phyloP scores from a whole-genome alignment of 495 filamentous ascomycete genomes.

The Penicillium paradoxum region DNA sequence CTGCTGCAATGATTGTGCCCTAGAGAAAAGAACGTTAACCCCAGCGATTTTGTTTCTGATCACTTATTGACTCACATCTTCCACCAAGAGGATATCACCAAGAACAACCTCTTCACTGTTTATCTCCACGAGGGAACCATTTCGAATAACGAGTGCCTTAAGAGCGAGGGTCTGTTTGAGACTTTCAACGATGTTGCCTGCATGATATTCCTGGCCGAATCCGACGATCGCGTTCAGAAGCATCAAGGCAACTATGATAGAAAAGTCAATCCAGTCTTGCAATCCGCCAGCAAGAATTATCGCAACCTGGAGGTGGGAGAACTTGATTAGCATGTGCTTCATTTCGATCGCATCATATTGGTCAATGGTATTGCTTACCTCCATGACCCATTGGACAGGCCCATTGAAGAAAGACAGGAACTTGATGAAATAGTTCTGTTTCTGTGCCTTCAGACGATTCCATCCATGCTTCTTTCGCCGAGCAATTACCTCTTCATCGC shows the following conservation, averaged over 20 bases:
- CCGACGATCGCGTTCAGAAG: slow-evolving; percentile 78
- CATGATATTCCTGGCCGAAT: slow-evolving; percentile 85
- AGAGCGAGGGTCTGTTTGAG: slow-evolving; percentile 86
- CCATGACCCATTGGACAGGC: slow-evolving; percentile 93
- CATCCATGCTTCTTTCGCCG: slow-evolving; percentile 77
- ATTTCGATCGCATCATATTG: background rate
- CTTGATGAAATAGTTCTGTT: slow-evolving; percentile 76
- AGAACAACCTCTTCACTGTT: slow-evolving; percentile 77
- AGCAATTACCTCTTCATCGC: slow-evolving; percentile 58
- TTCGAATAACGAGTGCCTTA: slow-evolving; percentile 78
- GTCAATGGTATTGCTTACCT: slow-evolving; percentile 45
- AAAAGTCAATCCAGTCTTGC: slow-evolving; percentile 71
- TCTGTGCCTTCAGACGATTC: slow-evolving; percentile 88
- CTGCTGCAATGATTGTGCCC: slow-evolving; percentile 86
- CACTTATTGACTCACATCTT: slow-evolving; percentile 53
- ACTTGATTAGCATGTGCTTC: background rate
- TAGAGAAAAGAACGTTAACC: slow-evolving; percentile 13
- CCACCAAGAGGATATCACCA: slow-evolving; percentile 83
- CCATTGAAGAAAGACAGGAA: slow-evolving; percentile 83
- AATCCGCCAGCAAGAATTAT: slow-evolving; percentile 74
- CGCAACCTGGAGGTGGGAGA: slow-evolving; percentile 48
- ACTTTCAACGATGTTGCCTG: slow-evolving; percentile 86
- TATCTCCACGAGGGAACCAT: slow-evolving; percentile 65
- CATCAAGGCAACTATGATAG: slow-evolving; percentile 69
- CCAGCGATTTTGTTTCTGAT: background rate